Evolutionary conservation across 2,329 filamentous ascomycete species (phyloP).

Genomic region (Aspergillus texensis): DNA sequence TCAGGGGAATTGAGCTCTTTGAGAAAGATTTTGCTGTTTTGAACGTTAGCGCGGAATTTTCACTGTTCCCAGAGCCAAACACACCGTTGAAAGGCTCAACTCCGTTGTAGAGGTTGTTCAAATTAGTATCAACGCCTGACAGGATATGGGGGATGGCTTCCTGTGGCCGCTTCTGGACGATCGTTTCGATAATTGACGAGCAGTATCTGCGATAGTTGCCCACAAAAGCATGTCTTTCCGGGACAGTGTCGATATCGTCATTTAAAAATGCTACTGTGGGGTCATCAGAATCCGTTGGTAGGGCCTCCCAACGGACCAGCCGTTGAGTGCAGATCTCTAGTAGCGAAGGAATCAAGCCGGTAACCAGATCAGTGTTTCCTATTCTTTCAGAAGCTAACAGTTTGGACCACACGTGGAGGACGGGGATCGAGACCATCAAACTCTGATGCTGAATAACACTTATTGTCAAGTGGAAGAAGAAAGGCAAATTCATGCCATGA

Average conservation of each 20-base stretch:
- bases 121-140: constrained; percentile 70
- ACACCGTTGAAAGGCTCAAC: constrained; percentile 68
- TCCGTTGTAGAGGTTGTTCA: constrained; percentile 75
- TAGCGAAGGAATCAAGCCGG: constrained; percentile 70
- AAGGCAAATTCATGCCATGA: constrained; percentile 65
- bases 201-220: constrained; percentile 95
- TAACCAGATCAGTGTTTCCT: constrained; percentile 58
- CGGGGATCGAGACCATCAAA: constrained; percentile 88
- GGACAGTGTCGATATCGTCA: constrained; percentile 92
- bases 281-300: constrained; percentile 81
- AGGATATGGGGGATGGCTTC: constrained; percentile 89
- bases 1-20: constrained; percentile 46
- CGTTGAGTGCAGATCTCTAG: constrained; percentile 82
- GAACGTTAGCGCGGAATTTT: background rate
- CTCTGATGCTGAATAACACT: constrained; percentile 81
- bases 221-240: constrained; percentile 91
- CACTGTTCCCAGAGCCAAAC: constrained; percentile 24
- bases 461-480: constrained; percentile 78
- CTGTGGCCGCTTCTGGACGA: constrained; percentile 77
- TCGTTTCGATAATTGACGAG: constrained; percentile 80
- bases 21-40: constrained; percentile 39
- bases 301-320: constrained; percentile 81
- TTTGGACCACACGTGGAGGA: constrained; percentile 86
- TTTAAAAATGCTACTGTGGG: constrained; percentile 79
- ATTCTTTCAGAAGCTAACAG: constrained; percentile 74